Evolutionary conservation across 768 basidiomycete genomes (phyloP).

Genomic region (Agrocybe praecox): DNA sequence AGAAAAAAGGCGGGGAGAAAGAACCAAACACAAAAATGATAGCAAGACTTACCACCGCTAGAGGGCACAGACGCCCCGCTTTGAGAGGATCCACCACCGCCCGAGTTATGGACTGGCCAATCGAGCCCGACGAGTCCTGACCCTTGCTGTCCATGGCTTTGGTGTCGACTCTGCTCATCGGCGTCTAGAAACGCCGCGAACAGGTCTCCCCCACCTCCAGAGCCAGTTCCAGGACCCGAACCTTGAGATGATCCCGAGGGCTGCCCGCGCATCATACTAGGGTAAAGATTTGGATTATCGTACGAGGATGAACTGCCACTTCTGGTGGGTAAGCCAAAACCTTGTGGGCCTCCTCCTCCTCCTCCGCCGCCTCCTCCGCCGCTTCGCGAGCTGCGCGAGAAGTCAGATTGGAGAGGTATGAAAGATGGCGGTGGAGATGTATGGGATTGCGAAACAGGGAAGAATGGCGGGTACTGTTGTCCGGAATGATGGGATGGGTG

Average conservation of each 20-base stretch:
- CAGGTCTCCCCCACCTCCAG: conserved; percentile 16
- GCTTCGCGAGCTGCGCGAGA: conserved; percentile 16
- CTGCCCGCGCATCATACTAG: conserved; percentile 11
- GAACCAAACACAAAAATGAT: no score
- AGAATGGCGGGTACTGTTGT: conserved; percentile 27
- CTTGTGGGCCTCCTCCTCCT: background rate
- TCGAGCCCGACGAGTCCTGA: conserved; percentile 27
- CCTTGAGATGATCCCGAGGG: conserved; percentile 10
- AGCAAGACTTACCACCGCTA: conserved; percentile 18
- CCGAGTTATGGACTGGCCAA: conserved; percentile 35
- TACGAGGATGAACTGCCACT: conserved; percentile 10
- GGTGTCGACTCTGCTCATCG: conserved; percentile 27
- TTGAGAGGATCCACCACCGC: conserved; percentile 11
- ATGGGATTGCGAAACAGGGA: conserved; percentile 22
- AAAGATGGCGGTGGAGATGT: conserved; percentile 29
- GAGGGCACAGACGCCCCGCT: conserved; percentile 15
- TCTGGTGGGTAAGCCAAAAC: conserved; percentile 13
- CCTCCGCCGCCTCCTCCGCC: conserved; percentile 10
- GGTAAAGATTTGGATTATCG: conserved; percentile 15
- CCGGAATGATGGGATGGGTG: conserved; percentile 20
- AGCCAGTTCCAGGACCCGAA: conserved; percentile 14
- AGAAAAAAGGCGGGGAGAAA: background rate
- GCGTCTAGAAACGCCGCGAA: conserved; percentile 30
- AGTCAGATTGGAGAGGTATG: conserved; percentile 33
- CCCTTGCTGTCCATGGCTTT: conserved; percentile 13